Evolutionary conservation across 2,329 filamentous ascomycete species (phyloP).

Genomic region (Claviceps sp.): DNA sequence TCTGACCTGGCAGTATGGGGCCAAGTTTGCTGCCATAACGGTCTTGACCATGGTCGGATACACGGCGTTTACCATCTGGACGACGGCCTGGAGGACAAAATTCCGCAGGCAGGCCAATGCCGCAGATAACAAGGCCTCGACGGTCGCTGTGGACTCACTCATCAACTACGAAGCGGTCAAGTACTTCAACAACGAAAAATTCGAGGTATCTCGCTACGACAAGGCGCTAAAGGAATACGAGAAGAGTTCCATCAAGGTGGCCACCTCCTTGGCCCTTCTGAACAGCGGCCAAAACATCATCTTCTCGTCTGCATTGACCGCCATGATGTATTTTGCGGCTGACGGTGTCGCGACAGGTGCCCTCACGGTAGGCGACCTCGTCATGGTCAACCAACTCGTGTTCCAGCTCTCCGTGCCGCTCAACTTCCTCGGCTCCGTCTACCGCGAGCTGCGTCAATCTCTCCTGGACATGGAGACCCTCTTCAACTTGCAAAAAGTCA

Average conservation of each 20-base stretch:
- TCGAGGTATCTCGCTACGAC: constrained; percentile 84
- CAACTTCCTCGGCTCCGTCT: constrained; percentile 97
- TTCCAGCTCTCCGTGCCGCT: constrained; percentile 95
- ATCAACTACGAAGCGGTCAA: constrained; percentile 99
- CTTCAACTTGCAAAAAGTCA: constrained; percentile 94
- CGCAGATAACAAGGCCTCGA: constrained; percentile 89
- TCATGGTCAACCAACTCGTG: constrained; percentile 98
- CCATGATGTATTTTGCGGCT: constrained; percentile 96
- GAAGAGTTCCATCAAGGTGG: constrained; percentile 90
- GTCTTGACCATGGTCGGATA: constrained; percentile 85
- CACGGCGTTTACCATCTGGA: constrained; percentile 91
- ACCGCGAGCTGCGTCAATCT: constrained; percentile 87
- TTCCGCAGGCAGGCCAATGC: constrained; percentile 92
- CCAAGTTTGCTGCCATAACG: constrained; percentile 83
- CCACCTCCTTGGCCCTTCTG: constrained; percentile 80
- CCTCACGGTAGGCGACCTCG: constrained; percentile 85
- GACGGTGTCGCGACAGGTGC: constrained; percentile 71
- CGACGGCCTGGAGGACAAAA: constrained; percentile 93
- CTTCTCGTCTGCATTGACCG: constrained; percentile 83
- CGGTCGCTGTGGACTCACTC: constrained; percentile 86
- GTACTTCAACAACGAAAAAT: constrained; percentile 98
- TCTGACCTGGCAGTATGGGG: constrained; percentile 88
- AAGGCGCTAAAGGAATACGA: constrained; percentile 76
- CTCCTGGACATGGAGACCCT: constrained; percentile 97
- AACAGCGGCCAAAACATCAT: constrained; percentile 96